Conservation (phyloP, 257 asterid genomes). For the Cynanchum wilfordii region DNA sequence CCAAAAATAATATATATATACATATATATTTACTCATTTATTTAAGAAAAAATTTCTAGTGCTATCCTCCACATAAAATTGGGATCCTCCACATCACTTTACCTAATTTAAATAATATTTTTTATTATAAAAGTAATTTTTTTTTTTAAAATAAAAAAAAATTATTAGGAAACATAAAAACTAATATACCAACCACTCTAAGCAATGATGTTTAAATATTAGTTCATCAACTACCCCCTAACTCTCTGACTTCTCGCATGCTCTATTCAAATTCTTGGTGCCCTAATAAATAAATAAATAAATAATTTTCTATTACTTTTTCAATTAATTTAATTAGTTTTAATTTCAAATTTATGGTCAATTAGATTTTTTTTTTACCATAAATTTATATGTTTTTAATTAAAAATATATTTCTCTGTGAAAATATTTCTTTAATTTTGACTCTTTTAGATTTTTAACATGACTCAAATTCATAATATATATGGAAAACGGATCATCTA, state of each 20-base stretch:
- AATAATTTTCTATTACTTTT: not conserved
- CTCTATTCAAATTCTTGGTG: not conserved
- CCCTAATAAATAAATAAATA: no score
- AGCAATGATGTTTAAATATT: slow-evolving; percentile 10
- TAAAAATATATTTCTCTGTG: no score
- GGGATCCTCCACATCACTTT: not conserved
- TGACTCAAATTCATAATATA: no score
- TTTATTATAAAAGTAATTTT: not conserved
- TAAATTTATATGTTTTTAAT: no score
- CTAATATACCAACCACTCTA: slow-evolving; percentile 14
- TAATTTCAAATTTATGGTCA: no score
- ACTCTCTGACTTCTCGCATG: slow-evolving; percentile 26
- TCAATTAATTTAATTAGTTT: no score
- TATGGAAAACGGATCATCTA: no score
- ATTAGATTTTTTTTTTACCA: no score
- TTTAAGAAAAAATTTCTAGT: not conserved
- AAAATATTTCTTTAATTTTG: no score
- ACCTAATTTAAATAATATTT: slow-evolving; percentile 23
- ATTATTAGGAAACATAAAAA: not conserved
- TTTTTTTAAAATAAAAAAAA: not conserved
- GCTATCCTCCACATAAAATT: slow-evolving; percentile 4
- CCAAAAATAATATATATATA: not conserved
- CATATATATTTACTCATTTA: not conserved
- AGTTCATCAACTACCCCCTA: slow-evolving; percentile 28
- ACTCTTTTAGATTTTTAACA: no score